Base-by-base conservation (phyloP, 2,329 filamentous ascomycete genomes). In the Claviceps cyperi region DNA sequence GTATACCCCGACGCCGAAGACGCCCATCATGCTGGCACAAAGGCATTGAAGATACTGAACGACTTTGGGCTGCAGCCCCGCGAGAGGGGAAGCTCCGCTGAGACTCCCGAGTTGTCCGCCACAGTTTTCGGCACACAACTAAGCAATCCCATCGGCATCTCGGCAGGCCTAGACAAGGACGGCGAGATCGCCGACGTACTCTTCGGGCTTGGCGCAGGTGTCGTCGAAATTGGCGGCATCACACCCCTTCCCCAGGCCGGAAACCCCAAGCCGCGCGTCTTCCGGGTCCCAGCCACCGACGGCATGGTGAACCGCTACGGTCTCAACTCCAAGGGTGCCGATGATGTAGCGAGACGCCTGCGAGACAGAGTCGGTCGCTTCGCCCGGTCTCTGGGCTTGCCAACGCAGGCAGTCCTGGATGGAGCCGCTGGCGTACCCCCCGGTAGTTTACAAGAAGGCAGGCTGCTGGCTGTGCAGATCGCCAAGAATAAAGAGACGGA, bases 401-500 rank as follows among this genome's bases (percentile, higher is more conserved):
- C 78, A 0, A 88, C 94, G 67, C 69, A 75, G 43, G 74, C 80
- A 13, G 82, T 98, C 1, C 71, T 97, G 38, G 75, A 92, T 57
- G 89, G 88, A 21, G 77, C 81, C 50, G 85, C 81, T 60, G 78
- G 68, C 38, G 87, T 95, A 0, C 87, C 88, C 0, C 83, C 89
- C 0, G 87, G 92, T n/a, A 87, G 85, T 66, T 70, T 98, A 58
- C 69, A 73, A 14, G 71, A 80, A 0, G 91, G 90, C 14, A 80
- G 84, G 53, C 70, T 96, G 51, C 74, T 98, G 53, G 84, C 87
- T 15, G 89, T 98, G 17, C 92, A 98, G 69, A 80, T 97, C 41
- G 90, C 91, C 48, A 98, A 98, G 80, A 97, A 97, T 71, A 97
- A 96, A 73, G 75, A 79, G 45, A 98, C 92, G 0, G 81, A 88